Evolutionary conservation across 148 eudicot species (phyloP), one percentile per base, ranked within the genome.

Genomic region (Cornus florida): DNA sequence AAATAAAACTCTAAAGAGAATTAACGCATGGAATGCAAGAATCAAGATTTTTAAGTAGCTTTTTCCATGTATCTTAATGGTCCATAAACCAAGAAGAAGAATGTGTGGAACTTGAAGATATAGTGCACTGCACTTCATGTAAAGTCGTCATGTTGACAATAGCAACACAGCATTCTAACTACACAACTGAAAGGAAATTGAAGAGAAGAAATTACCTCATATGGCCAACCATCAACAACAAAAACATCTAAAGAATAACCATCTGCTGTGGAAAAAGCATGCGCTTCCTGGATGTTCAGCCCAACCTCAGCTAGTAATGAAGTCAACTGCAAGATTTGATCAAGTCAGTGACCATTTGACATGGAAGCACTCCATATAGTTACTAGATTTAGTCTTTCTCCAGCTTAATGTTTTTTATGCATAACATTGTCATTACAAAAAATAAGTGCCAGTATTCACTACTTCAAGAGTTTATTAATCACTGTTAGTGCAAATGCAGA

Each of bases 141-240:
- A 66, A 57, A 10, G 17, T 0, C 28, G 50, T 76, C 48, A 46
- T 13, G 28, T 76, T 46, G 3, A 41, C 12, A 12, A 24, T 20
- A 28, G 64, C 35, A 16, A 39, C 41, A 32, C 65, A 24, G n/a
- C 67, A 77, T 77, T 69, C 35, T 62, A 67, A 19, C 4, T 43
- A 35, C 70, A 60, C 9, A 70, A 66, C 3, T 78, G 46, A 73
- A 83, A 39, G 32, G 7, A 74, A 62, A 73, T 69, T 5, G 19
- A 72, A 48, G 23, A 65, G 57, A 46, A 78, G 24, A 70, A 43
- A 72, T 19, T 89, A 92, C 97, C 97, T 92, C 97, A 39, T 86
- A 84, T 13, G 90, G 94, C 97, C 97, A 92, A 75, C 97, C 97
- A 85, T 92, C 97, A 77, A 92, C 94, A 62, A 92, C 97, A 85